Evolutionary conservation across 2,329 filamentous ascomycete species (phyloP).

Genomic region (Penicillium sp.): DNA sequence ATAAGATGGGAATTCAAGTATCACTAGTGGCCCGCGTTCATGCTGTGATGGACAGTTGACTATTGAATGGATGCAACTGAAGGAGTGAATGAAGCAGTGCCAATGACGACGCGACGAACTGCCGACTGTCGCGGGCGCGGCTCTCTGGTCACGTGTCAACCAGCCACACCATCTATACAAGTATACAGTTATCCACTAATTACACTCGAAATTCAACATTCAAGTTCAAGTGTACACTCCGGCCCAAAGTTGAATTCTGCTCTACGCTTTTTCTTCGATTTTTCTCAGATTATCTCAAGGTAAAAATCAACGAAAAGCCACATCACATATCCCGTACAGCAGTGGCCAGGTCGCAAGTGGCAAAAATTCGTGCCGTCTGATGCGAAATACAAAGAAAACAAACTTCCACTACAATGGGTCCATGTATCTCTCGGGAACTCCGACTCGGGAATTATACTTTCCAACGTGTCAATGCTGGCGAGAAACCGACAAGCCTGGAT

Average conservation of each 20-base stretch:
- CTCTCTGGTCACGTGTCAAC: slow-evolving; percentile 6
- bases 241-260: too few relatives aligned
- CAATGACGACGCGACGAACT: slow-evolving; percentile 12
- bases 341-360: background rate
- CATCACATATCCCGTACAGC: too few relatives aligned
- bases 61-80: slow-evolving; percentile 7
- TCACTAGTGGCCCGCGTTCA: slow-evolving; percentile 8
- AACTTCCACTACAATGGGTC: background rate
- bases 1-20: background rate
- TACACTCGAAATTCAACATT: too few relatives aligned
- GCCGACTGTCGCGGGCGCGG: background rate
- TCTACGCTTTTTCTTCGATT: too few relatives aligned
- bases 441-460: background rate
- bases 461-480: background rate
- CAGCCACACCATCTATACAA: background rate
- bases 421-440: slow-evolving; percentile 5
- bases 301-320: too few relatives aligned
- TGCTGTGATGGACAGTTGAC: slow-evolving; percentile 8
- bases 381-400: background rate
- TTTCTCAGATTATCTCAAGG: too few relatives aligned
- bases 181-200: too few relatives aligned
- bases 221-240: too few relatives aligned
- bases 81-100: slow-evolving; percentile 7
- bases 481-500: background rate
- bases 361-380: background rate